Evolutionary conservation across 2,329 filamentous ascomycete genomes (phyloP), one percentile per base, ranked within the genome.

Genomic region (Fusarium sp.): DNA sequence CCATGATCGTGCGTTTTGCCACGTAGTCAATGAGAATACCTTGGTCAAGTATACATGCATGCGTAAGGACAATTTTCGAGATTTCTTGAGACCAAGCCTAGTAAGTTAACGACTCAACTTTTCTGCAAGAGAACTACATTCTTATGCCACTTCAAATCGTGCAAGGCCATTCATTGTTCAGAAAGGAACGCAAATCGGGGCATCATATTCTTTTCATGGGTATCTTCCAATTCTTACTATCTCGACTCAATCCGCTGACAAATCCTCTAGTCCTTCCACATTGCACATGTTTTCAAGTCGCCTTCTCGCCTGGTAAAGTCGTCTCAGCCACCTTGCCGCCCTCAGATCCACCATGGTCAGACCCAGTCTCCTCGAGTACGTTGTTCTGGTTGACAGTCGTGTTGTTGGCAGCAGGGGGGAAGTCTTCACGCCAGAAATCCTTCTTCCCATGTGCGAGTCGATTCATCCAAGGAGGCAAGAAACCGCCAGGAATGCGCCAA

Each of bases 391-490:
- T 56, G 47, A 53, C 53, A 28, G 22, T 51, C 22, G 65, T 75
- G 19, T 62, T 35, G 62, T 68, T 59, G 17, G 52, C 71, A 4
- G 65, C 61, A 19, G 58, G 51, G n/a, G 71, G 67, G 11, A 67
- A 49, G 1, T 77, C 74, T 46, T 76, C 74, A 37, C 83, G 83
- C 91, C 92, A 94, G 76, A 94, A 94, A 71, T 91, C 86, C 79
- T 85, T 90, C 82, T 93, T 91, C 28, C 92, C 92, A 37, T 80
- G 80, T 0, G 79, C 75, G 6, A 90, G 80, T 30, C 93, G 86
- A 58, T 83, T 81, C 51, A 93, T 75, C 93, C 93, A 96, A 0
- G 87, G 87, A 0, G 93, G 92, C 26, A 94, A 79, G 49, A 96
- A 79, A 1, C 92, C 92, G 17, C 92, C 92, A 2, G 89, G 87